Base-by-base conservation (phyloP, 345 rosid species). In the Ceriops zippeliana region DNA sequence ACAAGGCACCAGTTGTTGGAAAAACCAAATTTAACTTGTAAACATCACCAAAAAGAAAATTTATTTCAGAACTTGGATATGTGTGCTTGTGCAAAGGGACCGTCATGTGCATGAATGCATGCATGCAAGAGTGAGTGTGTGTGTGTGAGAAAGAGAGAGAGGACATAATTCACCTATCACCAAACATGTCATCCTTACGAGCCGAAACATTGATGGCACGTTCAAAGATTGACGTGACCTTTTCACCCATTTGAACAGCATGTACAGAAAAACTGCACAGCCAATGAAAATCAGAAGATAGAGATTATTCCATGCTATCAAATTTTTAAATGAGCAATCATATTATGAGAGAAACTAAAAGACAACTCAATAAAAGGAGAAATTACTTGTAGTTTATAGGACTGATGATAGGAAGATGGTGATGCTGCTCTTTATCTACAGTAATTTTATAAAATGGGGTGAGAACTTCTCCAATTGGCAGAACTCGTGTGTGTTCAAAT, bases 161-260 rank as follows among this genome's bases (percentile, higher is more conserved):
- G 52, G 28, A 37, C n/a, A n/a, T 58, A 10, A 32, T 73, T 77
- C 62, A 90, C 98, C 96, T 83, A 78, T 80, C 75, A 63, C 70
- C 59, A 73, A 89, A 85, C 19, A 84, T 67, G 70, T 85, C 96
- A 78, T 89, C 99, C 71, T 78, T 87, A 78, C 86, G 91, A 63
- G 88, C 87, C 52, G 92, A 82, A 76, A 89, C 82, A 57, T 82
- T 82, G 81, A 91, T 87, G 77, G 98, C 98, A 30, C 68, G 92
- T 82, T 90, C 96, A 78, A 93, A 81, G 58, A 95, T 69, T 59
- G 91, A 75, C 70, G 98, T 90, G 65, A 90, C 97, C 79, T 90
- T 89, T 81, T 87, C 96, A 62, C 88, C 91, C 96, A 90, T 90
- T 80, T 87, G 89, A 69, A 95, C 86, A 63, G 90, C 93, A 83